Evolutionary conservation across 495 filamentous ascomycete species (phyloP), one percentile per base, ranked within the genome.

Genomic region (Echria macrotheca): DNA sequence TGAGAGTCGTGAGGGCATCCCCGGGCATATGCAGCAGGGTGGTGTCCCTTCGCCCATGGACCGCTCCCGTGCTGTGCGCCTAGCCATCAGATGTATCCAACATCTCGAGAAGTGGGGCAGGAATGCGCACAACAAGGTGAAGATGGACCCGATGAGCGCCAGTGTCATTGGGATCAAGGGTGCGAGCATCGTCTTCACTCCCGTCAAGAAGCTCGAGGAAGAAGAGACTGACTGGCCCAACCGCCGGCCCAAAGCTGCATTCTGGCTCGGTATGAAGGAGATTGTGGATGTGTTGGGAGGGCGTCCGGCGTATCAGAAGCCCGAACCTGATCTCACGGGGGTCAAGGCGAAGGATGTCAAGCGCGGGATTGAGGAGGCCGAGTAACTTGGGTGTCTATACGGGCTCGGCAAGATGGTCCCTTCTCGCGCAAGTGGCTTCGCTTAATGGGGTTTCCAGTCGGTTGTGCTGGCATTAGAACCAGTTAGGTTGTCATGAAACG

Each of bases 21-120:
- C 94, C 0, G 94, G 94, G 17, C 93, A 98, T 68, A 93, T 96
- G 57, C 93, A 96, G 66, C 91, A 98, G 68, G 93, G 93, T 58
- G 90, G 90, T 31, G 89, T 85, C 18, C 94, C 94, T 0, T 91
- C 87, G 1, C 82, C 91, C 4, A 96, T 97, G 91, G 94, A 99
- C 66, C 84, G 94, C 47, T 89, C 91, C 39, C 84, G 94, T 47
- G 93, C 94, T 2, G 82, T 96, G 8, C 80, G 94, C 39, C 81
- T 99, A 58, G 88, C 91, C 12, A 91, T 97, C 60, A 87, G 85
- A 63, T 91, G 87, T 61, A 82, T 97, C 55, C 81, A 95, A 68
- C 87, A 94, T 57, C 68, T 99, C 5, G 94, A 99, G 68, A 68
- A 71, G 22, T 94, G 81, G 53, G 82, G 80, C 1, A 80, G 78